Evolutionary conservation across 495 filamentous ascomycete species (phyloP).

Genomic region (Aspergillus conjunctus): DNA sequence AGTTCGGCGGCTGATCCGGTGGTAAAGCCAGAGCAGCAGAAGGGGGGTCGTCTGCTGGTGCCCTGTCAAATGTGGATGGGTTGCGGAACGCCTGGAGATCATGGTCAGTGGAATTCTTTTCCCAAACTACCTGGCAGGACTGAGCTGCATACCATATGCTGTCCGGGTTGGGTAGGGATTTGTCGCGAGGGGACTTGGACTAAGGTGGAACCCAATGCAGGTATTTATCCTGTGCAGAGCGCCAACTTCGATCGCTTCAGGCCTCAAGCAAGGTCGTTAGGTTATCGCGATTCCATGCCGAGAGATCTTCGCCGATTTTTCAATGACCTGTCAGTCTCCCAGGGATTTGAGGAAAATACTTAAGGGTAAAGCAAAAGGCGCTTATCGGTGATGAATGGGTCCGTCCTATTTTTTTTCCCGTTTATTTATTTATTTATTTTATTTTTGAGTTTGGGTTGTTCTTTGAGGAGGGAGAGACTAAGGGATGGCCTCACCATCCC

Average conservation of each 20-base stretch:
- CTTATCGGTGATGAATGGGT: background rate
- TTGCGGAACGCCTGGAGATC: background rate
- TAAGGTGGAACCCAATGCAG: background rate
- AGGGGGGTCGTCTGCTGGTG: background rate
- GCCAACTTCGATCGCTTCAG: background rate
- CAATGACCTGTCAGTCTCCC: background rate
- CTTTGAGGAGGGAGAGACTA: background rate
- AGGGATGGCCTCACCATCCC: background rate
- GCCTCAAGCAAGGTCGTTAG: background rate
- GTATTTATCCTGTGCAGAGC: background rate
- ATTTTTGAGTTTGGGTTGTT: conserved; percentile 2
- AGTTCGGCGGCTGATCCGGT: background rate
- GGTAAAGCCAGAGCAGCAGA: background rate
- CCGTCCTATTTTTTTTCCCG: background rate
- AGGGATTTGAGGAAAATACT: background rate
- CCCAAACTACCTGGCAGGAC: background rate
- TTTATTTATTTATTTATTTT: too few relatives aligned
- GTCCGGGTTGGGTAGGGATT: background rate
- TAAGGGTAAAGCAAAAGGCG: background rate
- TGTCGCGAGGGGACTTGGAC: background rate
- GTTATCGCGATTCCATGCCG: conserved; percentile 4
- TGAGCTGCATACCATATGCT: background rate
- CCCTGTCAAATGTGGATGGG: background rate
- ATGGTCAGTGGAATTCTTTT: background rate
- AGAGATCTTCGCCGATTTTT: background rate